Percentiles rank a stretch among this genome's conserved stretches.
Conservation (phyloP, 345 rosid genomes). For the Syzygium jambos region DNA sequence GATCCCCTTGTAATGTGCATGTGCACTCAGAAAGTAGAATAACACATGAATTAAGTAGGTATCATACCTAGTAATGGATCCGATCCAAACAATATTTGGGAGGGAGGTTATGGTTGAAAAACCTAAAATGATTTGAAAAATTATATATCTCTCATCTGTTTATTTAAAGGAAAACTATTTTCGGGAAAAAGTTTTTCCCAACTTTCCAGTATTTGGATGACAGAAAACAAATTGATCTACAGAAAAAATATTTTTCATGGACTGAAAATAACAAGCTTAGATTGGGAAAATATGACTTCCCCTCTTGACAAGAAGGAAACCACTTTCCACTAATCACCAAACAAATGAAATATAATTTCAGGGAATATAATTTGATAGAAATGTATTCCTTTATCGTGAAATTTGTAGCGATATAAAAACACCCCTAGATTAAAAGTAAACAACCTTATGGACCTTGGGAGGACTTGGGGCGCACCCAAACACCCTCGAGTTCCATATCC, state of each 20-base stretch:
- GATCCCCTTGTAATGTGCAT: neutral
- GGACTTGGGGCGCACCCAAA: neutral
- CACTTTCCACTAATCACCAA: neutral
- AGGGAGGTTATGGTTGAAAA: neutral
- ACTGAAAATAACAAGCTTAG: neutral
- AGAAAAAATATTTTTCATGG: neutral
- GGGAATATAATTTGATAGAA: too few species aligned
- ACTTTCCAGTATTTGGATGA: neutral
- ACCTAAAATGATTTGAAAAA: neutral
- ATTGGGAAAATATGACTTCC: neutral
- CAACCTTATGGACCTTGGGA: neutral
- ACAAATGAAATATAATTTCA: neutral
- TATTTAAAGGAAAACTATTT: neutral
- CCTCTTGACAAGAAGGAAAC: neutral
- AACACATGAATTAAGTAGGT: neutral
- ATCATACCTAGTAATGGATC: neutral
- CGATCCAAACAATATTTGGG: neutral
- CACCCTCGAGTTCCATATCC: neutral
- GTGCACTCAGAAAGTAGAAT: neutral
- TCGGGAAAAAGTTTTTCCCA: neutral
- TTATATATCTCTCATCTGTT: neutral
- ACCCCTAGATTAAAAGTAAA: neutral
- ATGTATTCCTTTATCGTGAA: neutral
- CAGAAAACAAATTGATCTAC: neutral
- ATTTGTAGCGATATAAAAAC: neutral